These are phyloP conservation scores for Sclerotinia trifoliorum DNA, from an alignment of 2,329 filamentous ascomycete species.

Conservation along the genomic window DNA sequence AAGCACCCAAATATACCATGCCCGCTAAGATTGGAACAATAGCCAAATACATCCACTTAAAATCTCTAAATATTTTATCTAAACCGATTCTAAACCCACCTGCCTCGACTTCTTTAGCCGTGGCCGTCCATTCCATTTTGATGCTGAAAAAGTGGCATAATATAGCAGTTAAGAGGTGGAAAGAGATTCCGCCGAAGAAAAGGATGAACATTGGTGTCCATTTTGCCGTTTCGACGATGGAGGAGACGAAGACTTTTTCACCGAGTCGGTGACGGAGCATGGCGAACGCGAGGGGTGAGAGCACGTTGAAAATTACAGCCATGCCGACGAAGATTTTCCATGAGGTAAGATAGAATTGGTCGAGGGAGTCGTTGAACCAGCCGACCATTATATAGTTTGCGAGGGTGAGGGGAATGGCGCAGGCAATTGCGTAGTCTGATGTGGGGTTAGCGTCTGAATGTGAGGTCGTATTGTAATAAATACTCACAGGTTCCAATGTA, in stretches of 20 bases:
- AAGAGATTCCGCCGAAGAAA: conserved; percentile 47
- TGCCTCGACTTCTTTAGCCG: conserved; percentile 57
- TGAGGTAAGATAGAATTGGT: conserved; percentile 66
- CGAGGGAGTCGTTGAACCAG: conserved; percentile 66
- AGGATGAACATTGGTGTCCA: conserved; percentile 45
- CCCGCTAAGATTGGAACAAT: conserved; percentile 30
- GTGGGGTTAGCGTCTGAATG: not conserved
- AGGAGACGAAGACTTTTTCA: conserved; percentile 33
- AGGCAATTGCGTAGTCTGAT: conserved; percentile 59
- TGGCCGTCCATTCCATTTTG: conserved; percentile 54
- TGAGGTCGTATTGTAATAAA: too few relatives aligned
- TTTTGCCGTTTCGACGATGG: conserved; percentile 57
- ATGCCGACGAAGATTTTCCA: conserved; percentile 64
- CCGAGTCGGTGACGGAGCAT: conserved; percentile 32
- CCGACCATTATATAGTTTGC: conserved; percentile 71
- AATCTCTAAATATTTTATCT: conserved; percentile 53
- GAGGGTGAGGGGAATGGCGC: conserved; percentile 63
- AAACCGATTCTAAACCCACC: conserved; percentile 58
- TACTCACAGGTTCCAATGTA: conserved; percentile 54
- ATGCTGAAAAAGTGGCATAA: conserved; percentile 46
- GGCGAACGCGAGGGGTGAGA: conserved; percentile 39
- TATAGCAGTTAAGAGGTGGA: conserved; percentile 45
- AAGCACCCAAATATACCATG: conserved; percentile 35
- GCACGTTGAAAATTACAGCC: conserved; percentile 61
- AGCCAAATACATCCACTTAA: conserved; percentile 50